Conservation (phyloP, 345 rosid species). For the Syzygium aqueum region DNA sequence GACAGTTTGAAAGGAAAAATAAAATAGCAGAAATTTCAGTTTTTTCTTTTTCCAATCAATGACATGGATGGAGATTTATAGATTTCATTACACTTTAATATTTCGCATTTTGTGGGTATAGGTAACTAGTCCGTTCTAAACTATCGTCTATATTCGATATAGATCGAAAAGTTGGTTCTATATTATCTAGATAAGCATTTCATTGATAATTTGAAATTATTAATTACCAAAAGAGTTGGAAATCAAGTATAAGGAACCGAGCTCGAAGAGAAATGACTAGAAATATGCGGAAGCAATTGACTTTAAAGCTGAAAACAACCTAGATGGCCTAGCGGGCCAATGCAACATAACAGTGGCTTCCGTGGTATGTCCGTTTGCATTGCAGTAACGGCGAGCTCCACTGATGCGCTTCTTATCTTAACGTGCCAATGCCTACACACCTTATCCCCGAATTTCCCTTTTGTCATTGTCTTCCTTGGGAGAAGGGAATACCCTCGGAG, state of each 20-base stretch:
- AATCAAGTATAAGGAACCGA: neutral
- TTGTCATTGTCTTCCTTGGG: too few species aligned
- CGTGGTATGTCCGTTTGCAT: too few species aligned
- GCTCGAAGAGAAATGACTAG: neutral
- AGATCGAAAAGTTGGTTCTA: too few species aligned
- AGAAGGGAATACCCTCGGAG: too few species aligned
- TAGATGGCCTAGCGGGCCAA: neutral
- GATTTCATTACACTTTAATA: neutral
- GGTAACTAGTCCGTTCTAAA: neutral
- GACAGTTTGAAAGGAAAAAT: accelerated
- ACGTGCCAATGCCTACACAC: too few species aligned
- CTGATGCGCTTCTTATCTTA: too few species aligned
- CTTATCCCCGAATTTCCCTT: too few species aligned
- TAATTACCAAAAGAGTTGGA: neutral
- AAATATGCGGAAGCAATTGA: neutral
- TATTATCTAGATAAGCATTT: neutral
- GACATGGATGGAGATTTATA: accelerated
- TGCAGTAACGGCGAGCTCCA: too few species aligned
- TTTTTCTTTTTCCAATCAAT: accelerated
- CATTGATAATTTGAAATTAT: neutral
- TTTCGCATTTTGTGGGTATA: neutral
- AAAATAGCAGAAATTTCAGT: neutral
- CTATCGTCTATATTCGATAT: neutral
- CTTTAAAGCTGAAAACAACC: neutral
- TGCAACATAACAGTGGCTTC: neutral